Percentiles rank a stretch among this genome's conserved stretches.
Evolutionary conservation across 2,329 filamentous ascomycete genomes (phyloP).

Genomic region (Ceratocystis alfenasii): DNA sequence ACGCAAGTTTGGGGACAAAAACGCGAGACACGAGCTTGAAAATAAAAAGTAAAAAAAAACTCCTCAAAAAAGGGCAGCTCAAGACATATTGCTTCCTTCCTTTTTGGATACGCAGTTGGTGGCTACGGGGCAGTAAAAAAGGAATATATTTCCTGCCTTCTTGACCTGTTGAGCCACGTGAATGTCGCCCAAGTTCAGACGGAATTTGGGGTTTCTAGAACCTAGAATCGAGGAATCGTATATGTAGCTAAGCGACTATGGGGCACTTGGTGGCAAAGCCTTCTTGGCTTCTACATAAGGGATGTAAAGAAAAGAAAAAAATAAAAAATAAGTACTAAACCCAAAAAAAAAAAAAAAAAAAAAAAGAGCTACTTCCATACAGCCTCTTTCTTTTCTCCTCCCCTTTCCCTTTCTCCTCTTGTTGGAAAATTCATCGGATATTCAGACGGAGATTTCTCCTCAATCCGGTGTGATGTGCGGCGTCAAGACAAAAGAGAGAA

Average conservation of each 20-base stretch:
- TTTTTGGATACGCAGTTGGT: no score
- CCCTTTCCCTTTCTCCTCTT: no score
- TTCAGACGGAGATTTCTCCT: background rate
- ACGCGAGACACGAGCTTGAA: no score
- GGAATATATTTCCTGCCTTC: background rate
- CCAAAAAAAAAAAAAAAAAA: background rate
- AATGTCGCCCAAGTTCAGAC: constrained; percentile 4
- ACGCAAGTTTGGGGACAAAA: no score
- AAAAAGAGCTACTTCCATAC: background rate
- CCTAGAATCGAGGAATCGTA: background rate
- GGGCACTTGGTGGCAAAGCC: background rate
- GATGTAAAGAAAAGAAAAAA: background rate
- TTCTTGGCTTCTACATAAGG: background rate
- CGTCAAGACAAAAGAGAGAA: background rate
- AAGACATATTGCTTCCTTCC: background rate
- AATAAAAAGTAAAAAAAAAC: background rate
- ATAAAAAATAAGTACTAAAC: background rate
- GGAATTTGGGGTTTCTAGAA: background rate
- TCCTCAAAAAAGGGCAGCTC: background rate
- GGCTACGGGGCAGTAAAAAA: background rate
- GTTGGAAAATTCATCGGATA: background rate
- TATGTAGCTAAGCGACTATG: constrained; percentile 4
- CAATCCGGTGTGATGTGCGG: background rate
- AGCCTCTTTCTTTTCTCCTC: background rate
- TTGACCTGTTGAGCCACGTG: constrained; percentile 4